Evolutionary conservation across 805 yeast genomes (phyloP).

Genomic region (Lipomyces mesembrius): DNA sequence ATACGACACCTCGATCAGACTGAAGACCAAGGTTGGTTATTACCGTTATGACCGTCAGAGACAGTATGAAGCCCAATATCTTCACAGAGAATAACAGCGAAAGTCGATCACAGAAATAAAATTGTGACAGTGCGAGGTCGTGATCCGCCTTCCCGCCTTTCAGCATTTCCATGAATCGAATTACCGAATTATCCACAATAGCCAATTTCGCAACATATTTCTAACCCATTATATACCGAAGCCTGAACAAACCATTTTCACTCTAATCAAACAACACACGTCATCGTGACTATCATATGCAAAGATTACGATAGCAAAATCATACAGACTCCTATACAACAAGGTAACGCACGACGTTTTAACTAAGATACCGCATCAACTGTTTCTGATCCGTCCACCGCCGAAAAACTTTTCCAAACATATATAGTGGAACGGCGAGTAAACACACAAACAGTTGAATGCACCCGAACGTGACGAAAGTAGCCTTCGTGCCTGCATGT

Average conservation of each 20-base stretch:
- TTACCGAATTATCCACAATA: background rate
- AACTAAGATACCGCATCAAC: constrained; percentile 47
- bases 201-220: background rate
- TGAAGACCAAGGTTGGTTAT: too few relatives aligned
- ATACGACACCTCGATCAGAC: too few relatives aligned
- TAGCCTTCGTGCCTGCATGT: constrained; percentile 51
- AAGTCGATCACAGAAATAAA: too few relatives aligned
- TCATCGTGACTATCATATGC: background rate
- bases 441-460: constrained; percentile 56
- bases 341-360: background rate
- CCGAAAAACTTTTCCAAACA: constrained; percentile 58
- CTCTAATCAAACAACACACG: background rate
- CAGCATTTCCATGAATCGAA: background rate
- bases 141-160: too few relatives aligned
- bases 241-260: background rate
- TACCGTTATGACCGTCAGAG: too few relatives aligned
- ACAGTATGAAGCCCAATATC: too few relatives aligned
- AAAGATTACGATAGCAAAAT: background rate
- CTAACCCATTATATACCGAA: background rate
- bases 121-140: too few relatives aligned
- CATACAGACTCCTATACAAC: background rate
- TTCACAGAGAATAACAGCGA: too few relatives aligned
- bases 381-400: constrained; percentile 58
- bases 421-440: constrained; percentile 57
- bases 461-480: constrained; percentile 59